Evolutionary conservation across 2,329 filamentous ascomycete species (phyloP).

Genomic region (Xylaria sp.): DNA sequence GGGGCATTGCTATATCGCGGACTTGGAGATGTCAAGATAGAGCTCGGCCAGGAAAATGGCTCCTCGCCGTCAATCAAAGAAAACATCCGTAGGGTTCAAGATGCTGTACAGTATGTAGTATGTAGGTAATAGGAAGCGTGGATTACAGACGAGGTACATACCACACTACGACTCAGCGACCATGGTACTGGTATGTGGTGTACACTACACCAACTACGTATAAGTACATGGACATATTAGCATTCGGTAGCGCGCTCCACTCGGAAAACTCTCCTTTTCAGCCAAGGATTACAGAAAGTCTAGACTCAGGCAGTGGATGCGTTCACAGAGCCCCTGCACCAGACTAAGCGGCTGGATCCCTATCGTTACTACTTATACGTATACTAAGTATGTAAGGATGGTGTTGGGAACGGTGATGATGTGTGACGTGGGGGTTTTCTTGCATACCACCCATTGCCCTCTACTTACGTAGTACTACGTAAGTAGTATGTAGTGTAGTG

Average conservation of each 20-base stretch:
- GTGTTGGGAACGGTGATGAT: conserved; percentile 4
- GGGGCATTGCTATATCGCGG: background rate
- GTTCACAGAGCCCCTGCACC: conserved; percentile 23
- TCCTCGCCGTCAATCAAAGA: background rate
- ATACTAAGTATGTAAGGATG: background rate
- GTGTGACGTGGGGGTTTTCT: conserved; percentile 18
- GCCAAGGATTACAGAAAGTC: conserved; percentile 34
- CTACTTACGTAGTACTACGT: background rate
- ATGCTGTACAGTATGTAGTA: background rate
- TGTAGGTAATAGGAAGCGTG: background rate
- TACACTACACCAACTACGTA: background rate
- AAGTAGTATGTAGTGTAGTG: background rate
- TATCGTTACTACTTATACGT: background rate
- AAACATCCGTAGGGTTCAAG: conserved; percentile 3
- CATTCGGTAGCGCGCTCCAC: conserved; percentile 31
- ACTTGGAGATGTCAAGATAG: background rate
- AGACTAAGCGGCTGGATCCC: conserved; percentile 25
- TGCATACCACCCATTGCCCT: too few species aligned
- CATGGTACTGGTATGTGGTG: background rate
- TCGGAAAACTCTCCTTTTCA: conserved; percentile 31
- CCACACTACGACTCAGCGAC: background rate
- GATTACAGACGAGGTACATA: too few species aligned
- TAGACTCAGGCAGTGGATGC: conserved; percentile 36
- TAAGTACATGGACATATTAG: conserved; percentile 4
- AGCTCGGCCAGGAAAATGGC: background rate